These are phyloP conservation scores for Brassica nigra DNA, from an alignment of 345 rosid genomes.

Conservation along the genomic window DNA sequence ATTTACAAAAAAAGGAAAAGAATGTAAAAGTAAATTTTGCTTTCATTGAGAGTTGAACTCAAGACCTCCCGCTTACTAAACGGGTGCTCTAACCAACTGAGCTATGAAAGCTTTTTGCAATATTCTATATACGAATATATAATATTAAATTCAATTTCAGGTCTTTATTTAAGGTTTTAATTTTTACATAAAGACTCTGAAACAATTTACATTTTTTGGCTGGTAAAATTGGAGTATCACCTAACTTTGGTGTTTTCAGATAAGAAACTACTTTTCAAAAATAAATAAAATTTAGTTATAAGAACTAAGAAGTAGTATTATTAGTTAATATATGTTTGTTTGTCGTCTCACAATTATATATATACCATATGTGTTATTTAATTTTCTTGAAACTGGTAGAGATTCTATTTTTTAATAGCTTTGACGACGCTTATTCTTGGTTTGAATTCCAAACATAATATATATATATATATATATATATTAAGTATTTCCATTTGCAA, in stretches of 20 bases:
- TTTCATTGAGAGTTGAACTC: constrained; percentile 78
- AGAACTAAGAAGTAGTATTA: neutral
- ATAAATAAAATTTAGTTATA: neutral
- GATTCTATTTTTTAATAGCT: neutral
- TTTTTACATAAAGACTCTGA: too few relatives aligned
- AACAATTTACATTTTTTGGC: too few relatives aligned
- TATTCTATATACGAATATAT: neutral
- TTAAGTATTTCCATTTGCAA: neutral
- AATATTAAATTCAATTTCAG: too few relatives aligned
- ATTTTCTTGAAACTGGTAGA: neutral
- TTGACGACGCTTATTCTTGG: neutral
- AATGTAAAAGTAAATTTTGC: neutral
- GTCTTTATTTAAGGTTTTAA: too few relatives aligned
- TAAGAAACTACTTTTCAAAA: neutral
- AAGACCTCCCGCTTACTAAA: constrained; percentile 98
- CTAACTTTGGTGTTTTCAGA: neutral
- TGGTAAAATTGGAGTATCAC: too few relatives aligned
- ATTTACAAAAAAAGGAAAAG: neutral
- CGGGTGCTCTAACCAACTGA: constrained; percentile 98
- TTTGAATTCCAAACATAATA: neutral
- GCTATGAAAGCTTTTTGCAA: constrained; percentile 52
- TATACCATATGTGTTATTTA: neutral
- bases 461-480: neutral
- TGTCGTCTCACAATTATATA: neutral
- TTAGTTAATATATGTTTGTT: neutral